Conservation (phyloP, 805 yeast species). For the Candida bentonensis region DNA sequence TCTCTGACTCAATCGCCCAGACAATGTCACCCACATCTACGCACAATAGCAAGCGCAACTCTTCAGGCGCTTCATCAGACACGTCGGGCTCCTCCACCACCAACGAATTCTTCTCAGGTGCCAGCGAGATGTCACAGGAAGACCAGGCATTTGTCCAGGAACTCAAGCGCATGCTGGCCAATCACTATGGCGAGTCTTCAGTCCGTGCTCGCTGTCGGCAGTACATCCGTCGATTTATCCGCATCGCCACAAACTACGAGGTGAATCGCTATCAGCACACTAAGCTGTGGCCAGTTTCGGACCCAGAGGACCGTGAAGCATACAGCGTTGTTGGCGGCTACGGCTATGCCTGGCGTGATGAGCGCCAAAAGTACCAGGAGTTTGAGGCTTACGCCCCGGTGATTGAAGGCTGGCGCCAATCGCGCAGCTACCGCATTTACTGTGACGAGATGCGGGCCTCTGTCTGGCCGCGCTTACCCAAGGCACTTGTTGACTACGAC, state of each 20-base stretch:
- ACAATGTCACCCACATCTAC: not conserved
- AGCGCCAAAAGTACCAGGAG: conserved; percentile 13
- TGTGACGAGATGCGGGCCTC: conserved; percentile 12
- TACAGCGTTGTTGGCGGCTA: conserved; percentile 15
- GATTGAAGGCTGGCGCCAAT: conserved; percentile 18
- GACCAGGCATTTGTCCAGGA: conserved; percentile 17
- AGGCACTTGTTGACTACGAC: conserved; percentile 16
- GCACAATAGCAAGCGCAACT: not conserved
- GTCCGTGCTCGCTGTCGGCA: conserved; percentile 17
- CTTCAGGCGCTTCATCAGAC: not conserved
- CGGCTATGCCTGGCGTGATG: conserved; percentile 21
- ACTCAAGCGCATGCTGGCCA: conserved; percentile 14
- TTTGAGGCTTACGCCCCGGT: conserved; percentile 14
- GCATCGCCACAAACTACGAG: conserved; percentile 17
- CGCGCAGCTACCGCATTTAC: conserved; percentile 13
- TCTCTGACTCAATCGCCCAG: conserved; percentile 14
- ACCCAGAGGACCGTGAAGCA: conserved; percentile 6
- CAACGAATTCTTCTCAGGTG: not conserved
- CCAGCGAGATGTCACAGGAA: conserved; percentile 5
- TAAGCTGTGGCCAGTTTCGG: conserved; percentile 10
- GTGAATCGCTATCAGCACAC: conserved; percentile 14
- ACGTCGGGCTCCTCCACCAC: not conserved
- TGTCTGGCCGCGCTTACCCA: conserved; percentile 12
- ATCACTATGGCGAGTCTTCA: conserved; percentile 17
- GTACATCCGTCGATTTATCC: conserved; percentile 15